These are phyloP conservation scores for Phytopythium cucurbitacearum DNA, from an alignment of 352 stramenopile genomes.

Conservation along the genomic window DNA sequence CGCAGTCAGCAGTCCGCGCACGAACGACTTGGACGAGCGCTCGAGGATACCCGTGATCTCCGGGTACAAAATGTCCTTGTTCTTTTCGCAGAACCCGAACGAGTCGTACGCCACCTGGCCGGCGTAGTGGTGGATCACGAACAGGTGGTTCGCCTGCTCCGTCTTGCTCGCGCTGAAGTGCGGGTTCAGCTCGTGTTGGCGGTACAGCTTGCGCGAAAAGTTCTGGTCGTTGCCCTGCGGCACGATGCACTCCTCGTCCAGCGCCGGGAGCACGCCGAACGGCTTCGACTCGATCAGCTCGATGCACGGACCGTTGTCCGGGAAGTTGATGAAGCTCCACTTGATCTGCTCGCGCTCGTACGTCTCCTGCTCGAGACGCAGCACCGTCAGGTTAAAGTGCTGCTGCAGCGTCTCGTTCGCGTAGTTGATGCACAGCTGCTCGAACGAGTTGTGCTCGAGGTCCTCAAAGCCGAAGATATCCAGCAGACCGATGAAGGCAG, in stretches of 20 bases:
- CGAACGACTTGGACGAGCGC: constrained; percentile 63
- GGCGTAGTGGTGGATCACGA: constrained; percentile 91
- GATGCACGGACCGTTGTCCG: constrained; percentile 87
- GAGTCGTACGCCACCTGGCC: constrained; percentile 91
- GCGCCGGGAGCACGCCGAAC: constrained; percentile 74
- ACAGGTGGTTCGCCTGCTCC: constrained; percentile 74
- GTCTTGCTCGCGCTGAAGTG: constrained; percentile 79
- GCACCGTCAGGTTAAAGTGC: constrained; percentile 89
- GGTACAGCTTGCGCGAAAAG: constrained; percentile 80
- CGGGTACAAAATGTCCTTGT: constrained; percentile 90
- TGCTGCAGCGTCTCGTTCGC: constrained; percentile 92
- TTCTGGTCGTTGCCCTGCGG: constrained; percentile 85
- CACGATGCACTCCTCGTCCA: constrained; percentile 90
- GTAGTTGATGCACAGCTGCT: constrained; percentile 95
- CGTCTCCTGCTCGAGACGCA: constrained; percentile 84
- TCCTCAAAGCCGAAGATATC: constrained; percentile 91
- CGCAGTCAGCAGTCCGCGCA: constrained; percentile 51
- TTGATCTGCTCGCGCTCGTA: constrained; percentile 87
- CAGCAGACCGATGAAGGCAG: constrained; percentile 70
- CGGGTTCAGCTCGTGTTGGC: constrained; percentile 57
- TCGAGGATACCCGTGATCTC: constrained; percentile 80
- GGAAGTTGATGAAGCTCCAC: constrained; percentile 90
- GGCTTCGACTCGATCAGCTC: constrained; percentile 87
- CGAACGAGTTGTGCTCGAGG: constrained; percentile 90
- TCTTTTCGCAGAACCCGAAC: constrained; percentile 96